These are phyloP conservation scores for Sporisorium scitamineum DNA, from an alignment of 1,284 basidiomycete genomes.

Conservation along the genomic window DNA sequence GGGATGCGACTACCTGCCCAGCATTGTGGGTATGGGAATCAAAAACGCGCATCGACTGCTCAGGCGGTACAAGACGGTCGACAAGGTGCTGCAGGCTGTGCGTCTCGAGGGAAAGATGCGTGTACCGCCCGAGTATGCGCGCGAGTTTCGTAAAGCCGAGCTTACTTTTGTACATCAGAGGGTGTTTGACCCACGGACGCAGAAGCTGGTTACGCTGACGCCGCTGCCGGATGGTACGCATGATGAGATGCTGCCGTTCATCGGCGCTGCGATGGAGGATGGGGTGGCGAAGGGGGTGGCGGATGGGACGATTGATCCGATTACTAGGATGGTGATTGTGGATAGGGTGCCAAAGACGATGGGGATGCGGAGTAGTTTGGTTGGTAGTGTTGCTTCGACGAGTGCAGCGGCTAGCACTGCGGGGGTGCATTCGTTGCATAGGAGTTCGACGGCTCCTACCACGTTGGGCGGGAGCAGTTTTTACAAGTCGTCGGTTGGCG, in stretches of 20 bases:
- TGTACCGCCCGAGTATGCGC: conserved; percentile 77
- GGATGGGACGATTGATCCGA: conserved; percentile 81
- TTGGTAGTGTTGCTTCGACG: conserved; percentile 9
- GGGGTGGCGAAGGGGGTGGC: conserved; percentile 75
- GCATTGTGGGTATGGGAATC: conserved; percentile 70
- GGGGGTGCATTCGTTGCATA: conserved; percentile 5
- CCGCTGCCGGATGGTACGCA: conserved; percentile 56
- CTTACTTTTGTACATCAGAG: conserved; percentile 93
- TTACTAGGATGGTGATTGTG: conserved; percentile 77
- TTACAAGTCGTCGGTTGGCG: conserved; percentile 13
- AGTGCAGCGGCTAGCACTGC: background rate
- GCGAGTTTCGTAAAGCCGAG: conserved; percentile 80
- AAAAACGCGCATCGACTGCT: conserved; percentile 92
- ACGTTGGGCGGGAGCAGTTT: conserved; percentile 10
- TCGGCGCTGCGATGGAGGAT: conserved; percentile 55
- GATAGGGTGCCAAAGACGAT: conserved; percentile 32
- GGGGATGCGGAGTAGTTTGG: conserved; percentile 18
- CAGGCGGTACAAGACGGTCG: conserved; percentile 85
- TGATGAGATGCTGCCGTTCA: conserved; percentile 57
- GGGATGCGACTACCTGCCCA: conserved; percentile 87
- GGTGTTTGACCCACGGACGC: conserved; percentile 81
- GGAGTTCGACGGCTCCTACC: conserved; percentile 32
- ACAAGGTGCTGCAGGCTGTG: conserved; percentile 84
- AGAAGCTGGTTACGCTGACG: conserved; percentile 54
- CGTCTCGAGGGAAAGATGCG: conserved; percentile 85